These are phyloP conservation scores for Aspergillus uvarum DNA, from an alignment of 2,329 filamentous ascomycete genomes.

Conservation along the genomic window DNA sequence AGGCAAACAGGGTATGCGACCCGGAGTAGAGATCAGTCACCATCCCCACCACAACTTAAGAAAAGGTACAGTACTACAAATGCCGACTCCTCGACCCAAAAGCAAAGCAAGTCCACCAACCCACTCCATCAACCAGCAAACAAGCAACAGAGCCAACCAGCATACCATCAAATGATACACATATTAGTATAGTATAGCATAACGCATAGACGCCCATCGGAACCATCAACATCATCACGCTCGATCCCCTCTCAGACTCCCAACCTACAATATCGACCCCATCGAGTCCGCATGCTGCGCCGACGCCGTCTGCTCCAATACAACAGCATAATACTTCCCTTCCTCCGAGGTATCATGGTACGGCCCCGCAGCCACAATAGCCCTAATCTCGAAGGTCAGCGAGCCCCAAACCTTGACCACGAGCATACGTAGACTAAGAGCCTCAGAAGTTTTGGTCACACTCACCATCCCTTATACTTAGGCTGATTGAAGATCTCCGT, in stretches of 20 bases:
- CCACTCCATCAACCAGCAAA: not conserved
- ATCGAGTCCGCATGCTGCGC: not conserved
- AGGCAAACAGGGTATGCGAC: too few species aligned
- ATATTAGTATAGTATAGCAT: not conserved
- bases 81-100: too few species aligned
- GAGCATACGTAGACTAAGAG: not conserved
- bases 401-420: not conserved
- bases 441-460: conserved; percentile 3
- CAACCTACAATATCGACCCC: conserved; percentile 5
- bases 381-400: conserved; percentile 22
- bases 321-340: conserved; percentile 40
- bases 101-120: too few species aligned
- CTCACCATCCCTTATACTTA: conserved; percentile 41
- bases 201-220: not conserved
- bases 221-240: not conserved
- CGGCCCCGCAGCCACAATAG: conserved; percentile 34
- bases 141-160: too few species aligned
- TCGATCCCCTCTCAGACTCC: not conserved
- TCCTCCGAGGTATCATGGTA: conserved; percentile 39
- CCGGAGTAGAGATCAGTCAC: too few species aligned
- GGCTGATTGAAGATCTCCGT: conserved; percentile 41
- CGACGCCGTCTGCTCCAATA: conserved; percentile 31
- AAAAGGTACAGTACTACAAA: not conserved
- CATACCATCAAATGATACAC: too few species aligned
- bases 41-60: not conserved